phyloP scores from a whole-genome alignment of 495 filamentous ascomycete genomes.

The Penicillium verhagenii region DNA sequence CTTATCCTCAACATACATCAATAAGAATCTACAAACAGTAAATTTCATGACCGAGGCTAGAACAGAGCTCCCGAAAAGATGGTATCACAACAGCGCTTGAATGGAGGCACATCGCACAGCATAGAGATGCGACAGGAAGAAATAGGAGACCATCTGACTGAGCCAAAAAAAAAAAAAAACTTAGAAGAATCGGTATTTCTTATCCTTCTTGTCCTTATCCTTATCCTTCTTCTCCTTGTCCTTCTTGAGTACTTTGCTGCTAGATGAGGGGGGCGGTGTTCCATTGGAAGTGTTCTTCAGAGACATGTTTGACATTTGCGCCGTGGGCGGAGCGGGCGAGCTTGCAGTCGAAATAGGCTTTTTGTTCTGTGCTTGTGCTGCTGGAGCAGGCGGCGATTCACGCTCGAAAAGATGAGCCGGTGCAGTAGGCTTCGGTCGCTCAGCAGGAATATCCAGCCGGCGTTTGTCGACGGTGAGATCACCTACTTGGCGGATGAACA shows the following conservation, averaged over 20 bases:
- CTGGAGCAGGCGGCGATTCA: constrained; percentile 53
- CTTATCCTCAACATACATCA: neutral
- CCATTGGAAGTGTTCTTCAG: constrained; percentile 40
- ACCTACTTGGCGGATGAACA: constrained; percentile 79
- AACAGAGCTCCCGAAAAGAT: constrained; percentile 15
- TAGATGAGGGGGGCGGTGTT: constrained; percentile 25
- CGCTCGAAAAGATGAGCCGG: constrained; percentile 85
- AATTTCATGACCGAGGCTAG: neutral
- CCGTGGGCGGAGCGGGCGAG: constrained; percentile 51
- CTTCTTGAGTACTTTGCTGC: constrained; percentile 32
- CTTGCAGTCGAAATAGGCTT: constrained; percentile 29
- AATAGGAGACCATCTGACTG: neutral
- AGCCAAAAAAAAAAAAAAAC: neutral
- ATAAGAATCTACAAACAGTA: neutral
- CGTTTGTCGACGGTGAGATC: constrained; percentile 74
- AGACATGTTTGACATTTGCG: constrained; percentile 58
- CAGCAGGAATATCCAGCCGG: constrained; percentile 74
- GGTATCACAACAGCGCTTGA: constrained; percentile 42
- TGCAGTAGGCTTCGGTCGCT: constrained; percentile 73
- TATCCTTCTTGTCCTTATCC: constrained; percentile 58
- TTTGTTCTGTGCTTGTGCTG: constrained; percentile 39
- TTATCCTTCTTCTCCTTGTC: constrained; percentile 64
- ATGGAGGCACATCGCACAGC: constrained; percentile 11
- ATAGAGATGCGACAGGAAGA: constrained; percentile 7
- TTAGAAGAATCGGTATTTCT: constrained; percentile 78